A percentile compares a stretch with the other conserved stretches of the same genome.
phyloP scores from a whole-genome alignment of 73 alveolate genomes.

The Symbiodinium natans region DNA sequence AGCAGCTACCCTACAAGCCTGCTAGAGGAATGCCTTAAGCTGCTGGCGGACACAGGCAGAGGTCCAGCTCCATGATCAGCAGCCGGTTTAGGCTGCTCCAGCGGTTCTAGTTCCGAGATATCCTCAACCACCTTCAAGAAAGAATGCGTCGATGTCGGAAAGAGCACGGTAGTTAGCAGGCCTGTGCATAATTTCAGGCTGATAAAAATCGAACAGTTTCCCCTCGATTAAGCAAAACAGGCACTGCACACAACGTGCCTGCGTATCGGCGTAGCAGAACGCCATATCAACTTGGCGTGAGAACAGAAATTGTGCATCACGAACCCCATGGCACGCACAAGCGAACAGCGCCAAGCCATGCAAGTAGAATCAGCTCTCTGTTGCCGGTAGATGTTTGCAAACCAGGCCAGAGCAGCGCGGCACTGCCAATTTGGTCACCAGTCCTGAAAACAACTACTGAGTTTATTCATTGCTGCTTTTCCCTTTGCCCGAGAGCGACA shows the following conservation, averaged over 20 bases:
- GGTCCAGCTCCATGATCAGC: background rate
- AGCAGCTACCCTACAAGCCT: too few species aligned
- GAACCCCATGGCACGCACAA: background rate
- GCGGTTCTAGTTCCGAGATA: background rate
- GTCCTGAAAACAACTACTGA: background rate
- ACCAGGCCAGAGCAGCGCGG: background rate
- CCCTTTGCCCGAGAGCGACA: too few species aligned
- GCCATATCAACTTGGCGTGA: background rate
- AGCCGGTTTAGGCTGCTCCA: background rate
- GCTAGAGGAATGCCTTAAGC: too few species aligned
- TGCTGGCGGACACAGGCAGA: too few species aligned
- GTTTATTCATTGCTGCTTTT: too few species aligned
- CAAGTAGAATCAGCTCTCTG: background rate
- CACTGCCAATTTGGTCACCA: background rate
- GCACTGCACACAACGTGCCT: too few species aligned
- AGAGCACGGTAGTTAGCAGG: background rate
- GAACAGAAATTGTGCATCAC: background rate
- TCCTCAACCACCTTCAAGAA: background rate
- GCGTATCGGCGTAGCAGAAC: constrained; percentile 2
- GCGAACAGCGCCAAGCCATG: background rate
- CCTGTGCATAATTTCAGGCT: too few species aligned
- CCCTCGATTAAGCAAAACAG: too few species aligned
- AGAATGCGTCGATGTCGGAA: too few species aligned
- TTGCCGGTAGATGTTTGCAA: too few species aligned
- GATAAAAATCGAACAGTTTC: too few species aligned